Percentiles rank a stretch among this genome's conserved stretches.
Evolutionary conservation across 495 filamentous ascomycete species (phyloP).

Genomic region (Podospora appendiculata): DNA sequence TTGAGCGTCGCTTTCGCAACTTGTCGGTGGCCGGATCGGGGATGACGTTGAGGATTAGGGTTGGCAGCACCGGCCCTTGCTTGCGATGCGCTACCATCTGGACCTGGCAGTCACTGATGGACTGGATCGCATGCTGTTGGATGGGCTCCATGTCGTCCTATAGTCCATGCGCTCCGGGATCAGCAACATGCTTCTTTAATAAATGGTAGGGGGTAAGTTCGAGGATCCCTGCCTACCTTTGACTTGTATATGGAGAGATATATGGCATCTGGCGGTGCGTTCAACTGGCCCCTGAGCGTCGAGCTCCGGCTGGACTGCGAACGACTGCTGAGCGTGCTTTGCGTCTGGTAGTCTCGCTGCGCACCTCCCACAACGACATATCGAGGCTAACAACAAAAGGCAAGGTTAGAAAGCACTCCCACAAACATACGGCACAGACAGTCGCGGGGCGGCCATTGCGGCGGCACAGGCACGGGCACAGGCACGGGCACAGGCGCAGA

Average conservation of each 20-base stretch:
- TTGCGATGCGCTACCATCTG: conserved; percentile 47
- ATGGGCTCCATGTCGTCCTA: conserved; percentile 45
- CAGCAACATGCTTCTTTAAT: background rate
- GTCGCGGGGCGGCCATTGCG: too few species aligned
- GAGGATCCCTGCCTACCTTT: conserved; percentile 29
- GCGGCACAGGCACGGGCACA: too few species aligned
- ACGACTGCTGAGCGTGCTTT: conserved; percentile 14
- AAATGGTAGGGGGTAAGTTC: background rate
- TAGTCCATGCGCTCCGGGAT: background rate
- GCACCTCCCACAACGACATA: conserved; percentile 36
- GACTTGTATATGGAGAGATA: conserved; percentile 48
- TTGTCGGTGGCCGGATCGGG: conserved; percentile 44
- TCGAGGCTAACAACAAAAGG: conserved; percentile 29
- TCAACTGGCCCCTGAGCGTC: conserved; percentile 20
- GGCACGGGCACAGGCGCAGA: too few species aligned
- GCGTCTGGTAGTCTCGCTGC: conserved; percentile 10
- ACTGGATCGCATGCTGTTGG: conserved; percentile 40
- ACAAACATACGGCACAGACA: too few species aligned
- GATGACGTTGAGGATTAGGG: conserved; percentile 42
- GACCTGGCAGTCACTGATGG: conserved; percentile 44
- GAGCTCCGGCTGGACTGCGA: conserved; percentile 18
- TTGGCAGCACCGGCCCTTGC: conserved; percentile 40
- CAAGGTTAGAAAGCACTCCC: background rate
- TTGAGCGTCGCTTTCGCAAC: conserved; percentile 48
- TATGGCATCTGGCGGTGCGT: conserved; percentile 23